phyloP scores from a whole-genome alignment of 306 rosid species.

The Trichosanthes cucumerina region DNA sequence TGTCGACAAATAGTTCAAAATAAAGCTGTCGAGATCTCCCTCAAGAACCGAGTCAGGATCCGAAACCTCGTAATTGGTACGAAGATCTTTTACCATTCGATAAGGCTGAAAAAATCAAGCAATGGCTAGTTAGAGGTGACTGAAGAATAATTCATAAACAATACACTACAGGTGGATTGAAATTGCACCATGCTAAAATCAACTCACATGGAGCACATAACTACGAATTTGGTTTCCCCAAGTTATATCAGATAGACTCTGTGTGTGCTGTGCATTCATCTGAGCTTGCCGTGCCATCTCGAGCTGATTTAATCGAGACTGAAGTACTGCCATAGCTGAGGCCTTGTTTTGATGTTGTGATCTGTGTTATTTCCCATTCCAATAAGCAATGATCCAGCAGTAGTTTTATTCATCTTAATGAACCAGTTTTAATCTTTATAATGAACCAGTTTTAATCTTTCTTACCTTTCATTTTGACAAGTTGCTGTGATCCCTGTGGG shows the following conservation, averaged over 20 bases:
- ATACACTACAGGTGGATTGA: not conserved
- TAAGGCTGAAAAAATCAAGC: constrained; percentile 59
- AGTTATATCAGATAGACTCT: constrained; percentile 84
- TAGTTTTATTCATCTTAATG: not conserved
- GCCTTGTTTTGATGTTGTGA: constrained; percentile 92
- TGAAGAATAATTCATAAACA: not conserved
- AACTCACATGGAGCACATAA: constrained; percentile 79
- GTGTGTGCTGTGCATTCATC: constrained; percentile 72
- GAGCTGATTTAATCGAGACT: constrained; percentile 79
- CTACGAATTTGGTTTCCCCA: constrained; percentile 98
- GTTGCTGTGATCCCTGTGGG: constrained; percentile 91
- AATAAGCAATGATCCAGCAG: constrained; percentile 2
- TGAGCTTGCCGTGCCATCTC: constrained; percentile 91
- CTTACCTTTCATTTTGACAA: constrained; percentile 91
- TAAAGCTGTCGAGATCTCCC: constrained; percentile 83
- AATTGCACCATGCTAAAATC: not conserved
- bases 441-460: not conserved
- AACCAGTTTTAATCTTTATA: not conserved
- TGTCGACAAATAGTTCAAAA: constrained; percentile 72
- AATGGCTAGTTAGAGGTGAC: constrained; percentile 10
- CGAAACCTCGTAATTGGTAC: constrained; percentile 83
- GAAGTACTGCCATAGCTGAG: constrained; percentile 90
- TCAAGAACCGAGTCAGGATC: constrained; percentile 87
- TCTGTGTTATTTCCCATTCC: constrained; percentile 25
- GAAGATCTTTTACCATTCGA: constrained; percentile 92